phyloP scores from a whole-genome alignment of 2,329 filamentous ascomycete genomes.

The Purpureocillium lavendulum region DNA sequence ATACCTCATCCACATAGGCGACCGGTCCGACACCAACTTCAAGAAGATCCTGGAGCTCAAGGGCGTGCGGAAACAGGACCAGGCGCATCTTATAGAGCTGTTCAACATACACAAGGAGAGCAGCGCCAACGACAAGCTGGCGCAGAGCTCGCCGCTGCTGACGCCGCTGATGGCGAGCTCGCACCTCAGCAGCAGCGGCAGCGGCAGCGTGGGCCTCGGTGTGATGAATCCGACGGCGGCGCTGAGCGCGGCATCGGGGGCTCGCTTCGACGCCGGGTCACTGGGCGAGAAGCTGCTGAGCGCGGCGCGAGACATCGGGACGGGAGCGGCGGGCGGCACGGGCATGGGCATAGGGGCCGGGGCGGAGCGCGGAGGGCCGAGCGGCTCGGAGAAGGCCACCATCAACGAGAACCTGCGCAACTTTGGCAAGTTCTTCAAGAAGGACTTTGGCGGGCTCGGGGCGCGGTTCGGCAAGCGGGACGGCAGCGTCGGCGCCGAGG shows the following conservation, averaged over 20 bases:
- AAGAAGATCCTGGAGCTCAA: constrained; percentile 93
- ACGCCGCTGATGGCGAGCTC: constrained; percentile 51
- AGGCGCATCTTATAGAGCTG: constrained; percentile 74
- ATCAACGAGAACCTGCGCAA: constrained; percentile 93
- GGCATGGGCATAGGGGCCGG: constrained; percentile 42
- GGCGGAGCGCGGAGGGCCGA: constrained; percentile 15
- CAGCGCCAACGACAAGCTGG: constrained; percentile 60
- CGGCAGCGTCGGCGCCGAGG: constrained; percentile 22
- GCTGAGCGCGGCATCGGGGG: constrained; percentile 26
- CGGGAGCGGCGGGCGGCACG: constrained; percentile 74
- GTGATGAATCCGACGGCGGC: constrained; percentile 36
- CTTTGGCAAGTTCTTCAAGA: constrained; percentile 91
- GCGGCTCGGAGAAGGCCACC: constrained; percentile 51
- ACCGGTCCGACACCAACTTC: constrained; percentile 91
- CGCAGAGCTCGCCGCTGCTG: constrained; percentile 61
- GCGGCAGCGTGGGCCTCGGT: constrained; percentile 21
- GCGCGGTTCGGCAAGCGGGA: constrained; percentile 62
- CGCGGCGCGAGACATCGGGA: constrained; percentile 78
- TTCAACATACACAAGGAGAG: constrained; percentile 76
- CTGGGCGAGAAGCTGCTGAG: constrained; percentile 84
- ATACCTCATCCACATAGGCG: constrained; percentile 93
- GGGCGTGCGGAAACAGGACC: constrained; percentile 78
- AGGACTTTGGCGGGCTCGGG: constrained; percentile 73
- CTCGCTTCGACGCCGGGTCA: constrained; percentile 70
- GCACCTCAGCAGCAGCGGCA: constrained; percentile 25